Evolutionary conservation across 257 asterid species (phyloP).

Genomic region (Fraxinus cuspidata): DNA sequence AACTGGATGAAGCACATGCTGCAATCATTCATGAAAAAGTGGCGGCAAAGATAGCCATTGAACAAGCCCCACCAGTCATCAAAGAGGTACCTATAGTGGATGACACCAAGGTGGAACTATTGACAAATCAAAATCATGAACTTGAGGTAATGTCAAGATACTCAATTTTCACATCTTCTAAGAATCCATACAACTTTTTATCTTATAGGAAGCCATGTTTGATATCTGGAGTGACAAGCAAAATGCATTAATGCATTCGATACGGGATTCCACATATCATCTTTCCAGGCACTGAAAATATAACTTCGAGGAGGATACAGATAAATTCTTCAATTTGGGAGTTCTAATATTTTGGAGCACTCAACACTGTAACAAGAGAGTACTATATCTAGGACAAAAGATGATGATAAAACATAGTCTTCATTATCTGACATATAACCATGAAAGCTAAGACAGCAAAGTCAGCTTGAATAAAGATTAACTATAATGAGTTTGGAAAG

Average conservation of each 20-base stretch:
- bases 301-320: neutral
- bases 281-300: neutral
- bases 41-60: constrained; percentile 84
- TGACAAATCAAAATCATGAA: constrained; percentile 68
- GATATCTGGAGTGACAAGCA: constrained; percentile 6
- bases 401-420: neutral
- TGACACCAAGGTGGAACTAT: constrained; percentile 70
- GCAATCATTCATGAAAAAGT: constrained; percentile 73
- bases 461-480: neutral
- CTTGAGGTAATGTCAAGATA: constrained; percentile 61
- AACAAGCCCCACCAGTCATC: constrained; percentile 91
- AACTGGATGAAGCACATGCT: constrained; percentile 73
- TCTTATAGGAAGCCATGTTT: neutral
- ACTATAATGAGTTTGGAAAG: neutral
- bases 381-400: neutral
- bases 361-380: neutral
- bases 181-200: neutral
- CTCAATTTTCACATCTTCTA: constrained; percentile 13
- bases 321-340: too few relatives aligned
- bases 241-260: constrained; percentile 18
- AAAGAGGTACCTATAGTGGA: constrained; percentile 83
- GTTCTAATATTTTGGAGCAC: neutral
- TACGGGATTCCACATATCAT: neutral
- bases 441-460: neutral
- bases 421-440: neutral